Conservation (phyloP, 495 filamentous ascomycete genomes). For the Pseudevernia furfuracea region DNA sequence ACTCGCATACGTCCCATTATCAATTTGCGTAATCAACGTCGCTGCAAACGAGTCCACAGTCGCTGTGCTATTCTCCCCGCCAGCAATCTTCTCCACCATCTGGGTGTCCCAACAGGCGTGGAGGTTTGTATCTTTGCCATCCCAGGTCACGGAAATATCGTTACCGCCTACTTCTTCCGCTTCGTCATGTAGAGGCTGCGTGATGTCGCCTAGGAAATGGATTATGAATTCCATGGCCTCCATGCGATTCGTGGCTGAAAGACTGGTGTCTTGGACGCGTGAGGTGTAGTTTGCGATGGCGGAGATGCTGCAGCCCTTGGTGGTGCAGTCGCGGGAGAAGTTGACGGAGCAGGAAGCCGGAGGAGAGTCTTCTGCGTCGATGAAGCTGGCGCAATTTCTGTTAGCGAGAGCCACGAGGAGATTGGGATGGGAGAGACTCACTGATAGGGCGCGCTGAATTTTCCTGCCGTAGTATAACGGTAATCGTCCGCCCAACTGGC, state of each 20-base stretch:
- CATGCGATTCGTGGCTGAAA: slow-evolving; percentile 24
- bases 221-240: slow-evolving; percentile 48
- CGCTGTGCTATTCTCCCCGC: slow-evolving; percentile 35
- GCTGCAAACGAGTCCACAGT: slow-evolving; percentile 33
- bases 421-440: background rate
- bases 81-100: slow-evolving; percentile 51
- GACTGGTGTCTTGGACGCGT: slow-evolving; percentile 27
- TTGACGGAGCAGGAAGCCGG: slow-evolving; percentile 49
- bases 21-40: slow-evolving; percentile 36
- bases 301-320: slow-evolving; percentile 49
- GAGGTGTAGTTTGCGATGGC: slow-evolving; percentile 56
- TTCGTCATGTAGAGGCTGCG: slow-evolving; percentile 58
- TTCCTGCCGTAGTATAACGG: slow-evolving; percentile 45
- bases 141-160: slow-evolving; percentile 49
- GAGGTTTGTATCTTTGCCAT: slow-evolving; percentile 48
- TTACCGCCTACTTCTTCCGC: slow-evolving; percentile 51
- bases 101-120: slow-evolving; percentile 59
- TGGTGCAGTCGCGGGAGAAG: slow-evolving; percentile 50
- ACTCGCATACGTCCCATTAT: slow-evolving; percentile 41
- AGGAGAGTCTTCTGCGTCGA: slow-evolving; percentile 58
- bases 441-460: slow-evolving; percentile 48
- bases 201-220: slow-evolving; percentile 56
- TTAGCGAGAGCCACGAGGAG: background rate
- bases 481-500: slow-evolving; percentile 58
- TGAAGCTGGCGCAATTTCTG: slow-evolving; percentile 32